Evolutionary conservation across 179 eudicot genomes (phyloP), one percentile per base, ranked within the genome.

Genomic region (Spinacia oleracea): DNA sequence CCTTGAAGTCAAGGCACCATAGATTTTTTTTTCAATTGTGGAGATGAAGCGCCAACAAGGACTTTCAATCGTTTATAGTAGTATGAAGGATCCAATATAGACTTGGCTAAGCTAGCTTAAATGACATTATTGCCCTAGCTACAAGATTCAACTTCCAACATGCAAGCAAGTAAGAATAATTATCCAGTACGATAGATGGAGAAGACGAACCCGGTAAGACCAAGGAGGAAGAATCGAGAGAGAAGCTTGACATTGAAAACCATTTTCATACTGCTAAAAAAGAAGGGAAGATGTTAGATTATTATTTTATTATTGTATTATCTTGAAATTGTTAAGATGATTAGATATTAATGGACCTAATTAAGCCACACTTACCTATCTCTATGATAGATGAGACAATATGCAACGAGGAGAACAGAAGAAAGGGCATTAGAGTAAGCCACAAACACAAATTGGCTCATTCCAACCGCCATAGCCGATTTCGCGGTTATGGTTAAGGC

Each of bases 381-480:
- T 76, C 83, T 81, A 62, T 84, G 80, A 80, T 67, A 84, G 45
- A 84, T 42, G 75, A 88, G 85, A 58, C 85, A 87, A 78, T 82
- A 89, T 32, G 82, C 75, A 4, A 91, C 83, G 42, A 91, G 90
- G 14, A 91, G 83, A 63, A 86, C 9, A 2, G 90, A 86, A 9
- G 90, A 83, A 42, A 93, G 89, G 60, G 89, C 92, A 75, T 90
- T 91, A 1, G 96, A 83, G 32, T 91, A 90, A 7, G 88, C 90
- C 69, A 93, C 97, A 58, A 93, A 93, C 20, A 91, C 96, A 76
- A 85, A 91, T 46, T 93, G 96, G 75, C 89, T 93, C 89, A 93
- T 84, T n/a, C 97, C 97, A 46, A 69, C 59, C 6, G 80, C 73
- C 89, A 93, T 90, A 42, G 87, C 88, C 1, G 90, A 84, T 83